Evolutionary conservation across 768 basidiomycete species (phyloP), one percentile per base, ranked within the genome.

Genomic region (Agrocybe praecox): DNA sequence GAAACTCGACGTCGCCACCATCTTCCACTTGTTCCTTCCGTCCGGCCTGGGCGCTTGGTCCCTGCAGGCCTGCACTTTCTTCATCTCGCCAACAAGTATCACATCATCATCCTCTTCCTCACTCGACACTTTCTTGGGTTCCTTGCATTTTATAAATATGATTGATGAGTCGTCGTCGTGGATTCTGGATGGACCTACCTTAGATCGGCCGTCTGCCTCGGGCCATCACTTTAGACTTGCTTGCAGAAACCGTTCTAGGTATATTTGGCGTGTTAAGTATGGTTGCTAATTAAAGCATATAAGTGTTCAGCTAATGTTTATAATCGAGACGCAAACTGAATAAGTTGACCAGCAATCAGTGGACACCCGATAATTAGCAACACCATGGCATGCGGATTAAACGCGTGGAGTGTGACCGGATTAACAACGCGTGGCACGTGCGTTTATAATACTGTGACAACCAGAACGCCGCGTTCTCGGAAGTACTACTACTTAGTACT

Each of bases 181-280:
- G 18, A 52, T 24, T 44, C 52, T 60, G 17, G 64, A 62, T 36
- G 64, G 64, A 14, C 64, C 61, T 23, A 61, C 64, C 43, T 59
- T 55, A 9, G 33, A 52, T n/a, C 51, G 58, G 40, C 50, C 44
- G 9, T 60, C 57, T 26, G 42, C 44, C 44, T 21, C 49, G 55
- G 32, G 53, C 57, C n/a, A 43, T 40, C n/a, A 50, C 44, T 51
- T 62, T 62, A 32, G 55, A 40, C 18, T 49, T 52, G 18, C 14
- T 43, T 14, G 24, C 32, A n/a, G 26, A 18, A 22, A 57, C n/a
- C n/a, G 36, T 5, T 40, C 40, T 57, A 1, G 56, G 48, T 15
- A 49, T 53, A 34, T 59, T 57, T 17, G 61, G 61, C 2, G 58
- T 59, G 6, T 59, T 50, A 18, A 52, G 17, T 22, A 45, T 45